phyloP scores from a whole-genome alignment of 1,284 basidiomycete species.

The Ustanciosporium gigantosporum region DNA sequence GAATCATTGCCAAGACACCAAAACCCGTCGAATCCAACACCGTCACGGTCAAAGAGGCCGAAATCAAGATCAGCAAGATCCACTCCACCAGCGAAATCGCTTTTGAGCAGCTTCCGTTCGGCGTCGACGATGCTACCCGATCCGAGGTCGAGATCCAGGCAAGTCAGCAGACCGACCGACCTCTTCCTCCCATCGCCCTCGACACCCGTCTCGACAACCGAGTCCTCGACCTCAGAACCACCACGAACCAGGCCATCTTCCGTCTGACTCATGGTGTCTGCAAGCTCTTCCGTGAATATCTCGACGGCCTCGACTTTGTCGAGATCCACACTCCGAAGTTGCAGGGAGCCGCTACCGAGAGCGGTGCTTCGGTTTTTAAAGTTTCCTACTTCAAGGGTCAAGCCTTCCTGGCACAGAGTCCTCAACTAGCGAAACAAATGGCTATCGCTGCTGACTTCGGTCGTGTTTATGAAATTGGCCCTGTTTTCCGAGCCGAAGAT shows the following conservation, averaged over 20 bases:
- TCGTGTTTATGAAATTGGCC: conserved; percentile 92
- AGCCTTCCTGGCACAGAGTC: conserved; percentile 93
- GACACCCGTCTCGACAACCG: conserved; percentile 95
- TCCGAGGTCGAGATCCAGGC: conserved; percentile 75
- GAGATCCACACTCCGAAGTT: conserved; percentile 99
- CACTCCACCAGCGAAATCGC: conserved; percentile 78
- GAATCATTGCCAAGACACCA: conserved; percentile 68
- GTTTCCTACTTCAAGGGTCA: conserved; percentile 96
- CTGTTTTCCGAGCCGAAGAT: conserved; percentile 96
- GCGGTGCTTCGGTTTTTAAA: conserved; percentile 95
- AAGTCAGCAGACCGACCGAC: conserved; percentile 56
- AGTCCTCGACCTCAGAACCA: conserved; percentile 89
- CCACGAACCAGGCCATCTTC: conserved; percentile 96
- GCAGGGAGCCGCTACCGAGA: conserved; percentile 95
- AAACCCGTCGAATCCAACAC: conserved; percentile 86
- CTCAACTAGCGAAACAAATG: conserved; percentile 99
- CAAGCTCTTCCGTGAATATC: conserved; percentile 83
- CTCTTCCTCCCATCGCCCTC: conserved; percentile 54
- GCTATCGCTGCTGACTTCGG: conserved; percentile 98
- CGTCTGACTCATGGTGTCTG: conserved; percentile 85
- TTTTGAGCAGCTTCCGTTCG: conserved; percentile 75
- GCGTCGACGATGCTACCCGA: conserved; percentile 87
- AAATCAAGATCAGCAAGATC: conserved; percentile 84
- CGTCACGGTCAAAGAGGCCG: conserved; percentile 83
- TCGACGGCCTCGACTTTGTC: conserved; percentile 76